Percentiles rank a stretch among this genome's conserved stretches.
phyloP scores from a whole-genome alignment of 371 early-diverging fungal species.

The Mucor irregularis region DNA sequence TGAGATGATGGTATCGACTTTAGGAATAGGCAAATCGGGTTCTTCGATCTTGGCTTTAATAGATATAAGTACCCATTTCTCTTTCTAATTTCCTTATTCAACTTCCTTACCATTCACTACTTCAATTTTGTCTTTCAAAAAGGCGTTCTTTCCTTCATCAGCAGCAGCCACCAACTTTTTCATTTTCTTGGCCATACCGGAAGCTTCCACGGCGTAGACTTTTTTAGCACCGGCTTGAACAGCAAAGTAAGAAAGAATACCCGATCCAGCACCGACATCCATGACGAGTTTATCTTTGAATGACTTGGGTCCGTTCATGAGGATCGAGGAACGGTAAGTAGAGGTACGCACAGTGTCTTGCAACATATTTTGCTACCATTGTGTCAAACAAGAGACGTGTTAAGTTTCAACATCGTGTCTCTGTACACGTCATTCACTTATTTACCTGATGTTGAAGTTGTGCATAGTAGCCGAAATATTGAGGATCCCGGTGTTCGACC shows the following conservation, averaged over 20 bases:
- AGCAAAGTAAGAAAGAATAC: slow-evolving; percentile 94
- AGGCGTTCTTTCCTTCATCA: slow-evolving; percentile 66
- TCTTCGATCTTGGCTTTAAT: slow-evolving; percentile 85
- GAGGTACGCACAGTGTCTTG: slow-evolving; percentile 92
- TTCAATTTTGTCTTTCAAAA: slow-evolving; percentile 76
- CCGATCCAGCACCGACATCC: slow-evolving; percentile 96
- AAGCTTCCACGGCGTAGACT: slow-evolving; percentile 96
- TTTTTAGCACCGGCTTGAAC: slow-evolving; percentile 89
- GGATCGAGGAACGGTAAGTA: slow-evolving; percentile 92
- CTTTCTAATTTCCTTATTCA: not conserved
- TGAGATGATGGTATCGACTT: slow-evolving; percentile 93
- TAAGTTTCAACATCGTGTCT: not conserved
- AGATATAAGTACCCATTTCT: not conserved
- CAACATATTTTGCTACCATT: slow-evolving; percentile 99
- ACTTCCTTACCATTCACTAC: slow-evolving; percentile 74
- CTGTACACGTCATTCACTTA: not conserved
- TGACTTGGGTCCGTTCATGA: slow-evolving; percentile 69
- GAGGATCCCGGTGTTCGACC: slow-evolving; percentile 72
- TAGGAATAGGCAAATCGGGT: slow-evolving; percentile 62
- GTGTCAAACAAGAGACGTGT: not conserved
- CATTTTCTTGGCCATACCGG: slow-evolving; percentile 93
- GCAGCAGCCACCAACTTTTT: slow-evolving; percentile 73
- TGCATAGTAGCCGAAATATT: slow-evolving; percentile 94
- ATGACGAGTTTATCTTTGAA: slow-evolving; percentile 84
- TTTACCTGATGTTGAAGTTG: slow-evolving; percentile 94